Percentiles rank a stretch among this genome's conserved stretches.
These are phyloP conservation scores for Penicillium vulpinum DNA, from an alignment of 2,329 filamentous ascomycete genomes.

Conservation along the genomic window DNA sequence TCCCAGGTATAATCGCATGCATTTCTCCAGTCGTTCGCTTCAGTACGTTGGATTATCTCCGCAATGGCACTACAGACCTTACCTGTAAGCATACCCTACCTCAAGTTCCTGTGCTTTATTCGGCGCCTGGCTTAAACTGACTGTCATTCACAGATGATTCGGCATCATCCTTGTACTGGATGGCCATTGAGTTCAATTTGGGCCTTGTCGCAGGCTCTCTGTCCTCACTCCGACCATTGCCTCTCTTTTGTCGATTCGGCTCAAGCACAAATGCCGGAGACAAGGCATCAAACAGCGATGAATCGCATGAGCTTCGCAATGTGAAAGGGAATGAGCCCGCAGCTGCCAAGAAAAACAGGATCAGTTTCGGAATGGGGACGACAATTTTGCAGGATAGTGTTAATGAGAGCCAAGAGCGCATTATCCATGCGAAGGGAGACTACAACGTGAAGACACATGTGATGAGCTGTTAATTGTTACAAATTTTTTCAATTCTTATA, in stretches of 20 bases:
- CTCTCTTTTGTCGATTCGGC: constrained; percentile 9
- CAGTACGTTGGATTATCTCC: constrained; percentile 16
- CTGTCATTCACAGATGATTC: constrained; percentile 10
- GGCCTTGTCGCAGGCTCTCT: constrained; percentile 22
- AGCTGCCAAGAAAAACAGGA: not conserved
- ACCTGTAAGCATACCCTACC: constrained; percentile 15
- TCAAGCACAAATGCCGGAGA: not conserved
- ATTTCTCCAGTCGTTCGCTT: constrained; percentile 22
- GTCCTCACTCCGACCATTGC: constrained; percentile 11
- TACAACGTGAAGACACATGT: not conserved
- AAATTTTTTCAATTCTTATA: too few species aligned
- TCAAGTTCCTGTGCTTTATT: not conserved
- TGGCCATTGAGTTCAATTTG: constrained; percentile 25
- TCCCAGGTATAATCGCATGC: constrained; percentile 18
- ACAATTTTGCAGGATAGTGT: constrained; percentile 1
- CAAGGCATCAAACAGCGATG: not conserved
- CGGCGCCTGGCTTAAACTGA: not conserved
- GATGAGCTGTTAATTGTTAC: not conserved
- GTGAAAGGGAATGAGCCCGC: not conserved
- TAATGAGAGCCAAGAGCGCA: constrained; percentile 8
- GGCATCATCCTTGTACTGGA: constrained; percentile 20
- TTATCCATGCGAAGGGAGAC: not conserved
- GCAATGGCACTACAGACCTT: constrained; percentile 13
- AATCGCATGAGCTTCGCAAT: not conserved
- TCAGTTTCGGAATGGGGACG: not conserved